These are phyloP conservation scores for Phialophora tarda DNA, from an alignment of 2,329 filamentous ascomycete species.

Conservation along the genomic window DNA sequence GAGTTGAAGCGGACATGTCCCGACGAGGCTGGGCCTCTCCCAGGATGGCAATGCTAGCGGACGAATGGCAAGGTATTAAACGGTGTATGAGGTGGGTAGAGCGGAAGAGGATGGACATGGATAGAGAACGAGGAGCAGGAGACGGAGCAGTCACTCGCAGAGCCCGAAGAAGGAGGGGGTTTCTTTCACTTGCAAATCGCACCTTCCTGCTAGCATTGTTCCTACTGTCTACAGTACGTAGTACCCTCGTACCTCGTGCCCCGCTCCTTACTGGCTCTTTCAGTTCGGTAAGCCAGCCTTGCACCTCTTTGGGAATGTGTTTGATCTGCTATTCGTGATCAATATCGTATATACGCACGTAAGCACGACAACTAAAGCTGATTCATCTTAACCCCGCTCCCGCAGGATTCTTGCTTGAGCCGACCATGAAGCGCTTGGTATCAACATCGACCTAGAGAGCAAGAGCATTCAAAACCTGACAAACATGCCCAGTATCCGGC, in stretches of 20 bases:
- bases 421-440: neutral
- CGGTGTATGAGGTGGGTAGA: neutral
- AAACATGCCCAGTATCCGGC: constrained; percentile 23
- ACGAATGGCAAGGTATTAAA: neutral
- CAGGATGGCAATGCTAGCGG: neutral
- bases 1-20: constrained; percentile 8
- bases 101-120: neutral
- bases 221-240: no score
- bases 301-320: neutral
- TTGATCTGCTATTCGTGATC: neutral
- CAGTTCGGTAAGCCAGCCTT: neutral
- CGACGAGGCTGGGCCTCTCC: neutral
- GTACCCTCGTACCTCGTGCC: neutral
- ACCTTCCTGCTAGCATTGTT: neutral
- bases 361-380: neutral
- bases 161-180: neutral
- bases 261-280: neutral
- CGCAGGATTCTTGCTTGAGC: neutral
- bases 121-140: neutral
- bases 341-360: neutral
- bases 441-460: no score
- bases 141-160: neutral
- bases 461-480: constrained; percentile 3
- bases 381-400: neutral
- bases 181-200: neutral